Base-by-base conservation (phyloP, 2,329 filamentous ascomycete genomes). In the Xylariales sp. region DNA sequence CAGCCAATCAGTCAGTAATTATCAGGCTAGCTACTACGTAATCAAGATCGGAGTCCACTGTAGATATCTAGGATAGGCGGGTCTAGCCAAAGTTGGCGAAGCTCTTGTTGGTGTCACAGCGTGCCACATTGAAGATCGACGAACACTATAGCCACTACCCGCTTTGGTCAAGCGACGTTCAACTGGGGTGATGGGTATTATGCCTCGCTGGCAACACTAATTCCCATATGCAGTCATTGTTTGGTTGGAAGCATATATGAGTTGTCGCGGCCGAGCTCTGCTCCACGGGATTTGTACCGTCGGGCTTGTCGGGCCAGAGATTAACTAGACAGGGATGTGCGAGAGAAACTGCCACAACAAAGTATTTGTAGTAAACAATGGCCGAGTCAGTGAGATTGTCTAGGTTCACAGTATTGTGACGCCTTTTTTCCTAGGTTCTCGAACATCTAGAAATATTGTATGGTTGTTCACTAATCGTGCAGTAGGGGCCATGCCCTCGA, bases 61-160 rank as follows among this genome's bases (percentile, higher is more conserved):
- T 57, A 28, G 59, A 46, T 30, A n/a, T 56, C 58, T 52, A 52
- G 60, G 62, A 68, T 63, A 56, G 69, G 68, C 68, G 70, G 71
- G 64, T 68, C 69, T 70, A 69, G 71, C 71, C 71, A 72, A 69
- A 65, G 68, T 68, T 48, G 67, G 70, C 55, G 63, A 67, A 67
- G 53, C 59, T 63, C 64, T 72, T 62, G 50, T 7, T 39, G 43
- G 63, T 61, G 45, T 58, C 41, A 57, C 66, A 64, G 62, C 43
- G 49, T 60, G 57, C 64, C 53, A 59, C 67, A 58, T 65, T 57
- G 49, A 60, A 28, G 67, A 65, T 71, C 67, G 60, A 69, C 63
- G 65, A 70, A 66, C 62, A 62, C 59, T 28, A 50, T 60, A 41
- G 59, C 73, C 63, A 52, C 53, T 72, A 71, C 62, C 67, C 68